phyloP scores from a whole-genome alignment of 257 asterid genomes.

The Anisodus tanguticus region DNA sequence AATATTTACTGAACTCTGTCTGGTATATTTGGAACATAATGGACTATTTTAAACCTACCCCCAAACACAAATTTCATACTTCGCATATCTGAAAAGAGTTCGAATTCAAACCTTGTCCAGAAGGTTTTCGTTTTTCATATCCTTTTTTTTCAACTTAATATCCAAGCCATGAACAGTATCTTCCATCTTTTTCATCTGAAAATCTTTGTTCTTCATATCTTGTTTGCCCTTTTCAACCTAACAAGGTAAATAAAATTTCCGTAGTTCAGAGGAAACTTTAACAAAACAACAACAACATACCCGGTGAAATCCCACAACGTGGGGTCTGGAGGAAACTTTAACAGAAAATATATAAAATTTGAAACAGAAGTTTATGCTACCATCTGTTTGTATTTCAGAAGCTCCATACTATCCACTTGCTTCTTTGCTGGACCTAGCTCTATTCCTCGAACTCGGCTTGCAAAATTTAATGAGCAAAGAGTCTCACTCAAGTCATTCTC shows the following conservation, averaged over 20 bases:
- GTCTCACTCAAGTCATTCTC: slow-evolving; percentile 85
- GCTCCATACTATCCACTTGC: slow-evolving; percentile 83
- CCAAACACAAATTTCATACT: neutral
- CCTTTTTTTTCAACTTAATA: slow-evolving; percentile 78
- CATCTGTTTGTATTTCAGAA: slow-evolving; percentile 81
- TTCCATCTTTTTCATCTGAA: slow-evolving; percentile 81
- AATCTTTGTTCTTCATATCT: slow-evolving; percentile 79
- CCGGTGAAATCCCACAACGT: too few relatives aligned
- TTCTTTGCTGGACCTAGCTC: slow-evolving; percentile 96
- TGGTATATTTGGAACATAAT: too few relatives aligned
- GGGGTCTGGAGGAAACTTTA: too few relatives aligned
- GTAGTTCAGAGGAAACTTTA: neutral
- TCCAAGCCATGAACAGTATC: slow-evolving; percentile 83
- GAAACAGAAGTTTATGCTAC: slow-evolving; percentile 40
- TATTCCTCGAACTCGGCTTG: slow-evolving; percentile 93
- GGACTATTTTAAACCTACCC: too few relatives aligned
- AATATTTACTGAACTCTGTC: too few relatives aligned
- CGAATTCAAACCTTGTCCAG: slow-evolving; percentile 78
- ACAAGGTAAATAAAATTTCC: slow-evolving; percentile 28
- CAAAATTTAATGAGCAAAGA: slow-evolving; percentile 92
- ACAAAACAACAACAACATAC: too few relatives aligned
- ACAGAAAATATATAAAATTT: neutral
- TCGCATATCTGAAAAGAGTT: slow-evolving; percentile 9
- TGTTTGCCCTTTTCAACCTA: slow-evolving; percentile 81
- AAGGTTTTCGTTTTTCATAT: slow-evolving; percentile 65